Conservation (phyloP, 495 filamentous ascomycete species). For the Tuber aestivum region DNA sequence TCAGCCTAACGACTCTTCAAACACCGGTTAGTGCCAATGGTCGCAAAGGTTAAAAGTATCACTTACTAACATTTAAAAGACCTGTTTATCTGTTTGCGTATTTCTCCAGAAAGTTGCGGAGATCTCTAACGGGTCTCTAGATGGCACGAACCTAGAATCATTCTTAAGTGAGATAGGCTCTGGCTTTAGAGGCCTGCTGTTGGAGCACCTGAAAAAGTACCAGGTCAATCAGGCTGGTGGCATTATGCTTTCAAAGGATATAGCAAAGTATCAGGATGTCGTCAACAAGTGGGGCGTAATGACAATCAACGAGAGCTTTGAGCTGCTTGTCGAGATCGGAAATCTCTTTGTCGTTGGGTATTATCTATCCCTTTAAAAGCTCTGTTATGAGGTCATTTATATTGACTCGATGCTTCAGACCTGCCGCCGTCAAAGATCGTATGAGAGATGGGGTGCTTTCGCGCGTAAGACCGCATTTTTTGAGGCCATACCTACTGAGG, state of each 20-base stretch:
- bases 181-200: constrained; percentile 65
- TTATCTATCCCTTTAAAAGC: background rate
- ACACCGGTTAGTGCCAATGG: constrained; percentile 53
- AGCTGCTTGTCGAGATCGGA: constrained; percentile 87
- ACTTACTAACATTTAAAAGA: constrained; percentile 43
- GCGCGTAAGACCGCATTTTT: constrained; percentile 33
- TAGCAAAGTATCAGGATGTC: constrained; percentile 79
- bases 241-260: constrained; percentile 90
- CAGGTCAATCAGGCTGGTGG: constrained; percentile 84
- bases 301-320: constrained; percentile 65
- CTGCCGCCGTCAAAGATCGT: constrained; percentile 36
- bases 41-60: background rate
- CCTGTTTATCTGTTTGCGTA: constrained; percentile 67
- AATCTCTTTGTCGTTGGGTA: constrained; percentile 86
- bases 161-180: constrained; percentile 81
- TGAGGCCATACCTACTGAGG: constrained; percentile 39
- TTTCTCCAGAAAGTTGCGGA: constrained; percentile 66
- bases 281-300: constrained; percentile 70
- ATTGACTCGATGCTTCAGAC: constrained; percentile 5
- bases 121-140: constrained; percentile 60
- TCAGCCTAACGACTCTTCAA: constrained; percentile 73
- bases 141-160: constrained; percentile 67
- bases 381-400: background rate
- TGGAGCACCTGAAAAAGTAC: constrained; percentile 93
- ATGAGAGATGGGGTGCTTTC: constrained; percentile 41